These are phyloP conservation scores for Fusarium hainanense DNA, from an alignment of 2,329 filamentous ascomycete species.

Conservation along the genomic window DNA sequence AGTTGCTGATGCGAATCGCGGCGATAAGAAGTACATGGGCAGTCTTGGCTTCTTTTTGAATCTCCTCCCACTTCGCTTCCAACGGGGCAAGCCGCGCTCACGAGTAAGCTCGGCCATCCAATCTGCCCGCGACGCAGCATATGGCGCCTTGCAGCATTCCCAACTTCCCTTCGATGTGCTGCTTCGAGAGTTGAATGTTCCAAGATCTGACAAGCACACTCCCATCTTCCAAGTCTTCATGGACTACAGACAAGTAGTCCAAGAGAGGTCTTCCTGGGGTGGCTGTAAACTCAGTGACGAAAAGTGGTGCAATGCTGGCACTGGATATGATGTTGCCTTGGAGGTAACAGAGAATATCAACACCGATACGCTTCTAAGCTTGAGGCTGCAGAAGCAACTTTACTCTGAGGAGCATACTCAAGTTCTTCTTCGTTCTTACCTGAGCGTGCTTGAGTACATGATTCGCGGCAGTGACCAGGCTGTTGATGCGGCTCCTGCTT, in stretches of 20 bases:
- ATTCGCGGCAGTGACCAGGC: neutral
- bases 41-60: neutral
- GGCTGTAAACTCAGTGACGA: neutral
- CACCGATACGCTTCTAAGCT: neutral
- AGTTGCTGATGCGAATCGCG: neutral
- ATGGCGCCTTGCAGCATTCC: neutral
- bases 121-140: neutral
- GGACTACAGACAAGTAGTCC: neutral
- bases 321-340: neutral
- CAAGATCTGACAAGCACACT: neutral
- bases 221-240: conserved; percentile 7
- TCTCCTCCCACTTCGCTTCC: neutral
- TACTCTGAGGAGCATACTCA: neutral
- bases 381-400: neutral
- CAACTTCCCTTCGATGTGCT: neutral
- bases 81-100: neutral
- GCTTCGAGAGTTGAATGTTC: neutral
- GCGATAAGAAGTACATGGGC: neutral
- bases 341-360: neutral
- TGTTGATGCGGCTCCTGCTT: neutral
- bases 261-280: neutral
- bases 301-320: neutral
- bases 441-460: neutral
- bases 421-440: neutral
- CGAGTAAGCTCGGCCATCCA: neutral